Evolutionary conservation across 1,139 yeast species (phyloP), one percentile per base, ranked within the genome.

Genomic region (Hemisphaericaspora xylofermentans): DNA sequence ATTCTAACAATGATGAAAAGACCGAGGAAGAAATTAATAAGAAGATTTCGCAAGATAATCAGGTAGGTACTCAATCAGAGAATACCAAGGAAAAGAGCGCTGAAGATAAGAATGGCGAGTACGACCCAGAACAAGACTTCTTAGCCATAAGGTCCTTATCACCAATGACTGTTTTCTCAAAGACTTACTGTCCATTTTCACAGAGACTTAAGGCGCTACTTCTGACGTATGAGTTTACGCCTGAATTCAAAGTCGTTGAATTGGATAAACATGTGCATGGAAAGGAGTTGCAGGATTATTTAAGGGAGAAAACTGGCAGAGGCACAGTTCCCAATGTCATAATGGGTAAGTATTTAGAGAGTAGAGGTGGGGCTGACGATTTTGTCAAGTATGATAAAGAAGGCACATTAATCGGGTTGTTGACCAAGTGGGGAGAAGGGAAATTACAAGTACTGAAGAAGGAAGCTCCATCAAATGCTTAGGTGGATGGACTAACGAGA

Each of bases 311-410:
- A 38, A 72, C 86, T 2, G 85, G 84, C 3, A 72, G 93, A 55
- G 61, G 57, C 16, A 84, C 93, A 0, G 94, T 85, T 4, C 94
- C 94, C 22, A 85, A 85, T 52, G 71, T 85, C 15, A 64, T 84
- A 39, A 69, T 85, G 40, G 84, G 84, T 35, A 78, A 80, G 1
- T 56, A 67, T 13, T 53, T 52, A 34, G 64, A 71, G 39, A 80
- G 88, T 38, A 71, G 81, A 55, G 94, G 93, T 28, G 94, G 93
- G 2, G 78, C 80, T 41, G 97, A 89, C 61, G 97, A 88, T 47
- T 80, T 93, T 57, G 68, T 64, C 27, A 73, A 66, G 34, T 66
- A 87, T 47, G 93, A 88, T 54, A 68, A 69, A 19, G 66, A 70
- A 3, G 83, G 82, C 33, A 65, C 63, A 40, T 69, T 88, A 46